phyloP scores from a whole-genome alignment of 345 rosid species.

The Erysimum cheiranthoides region DNA sequence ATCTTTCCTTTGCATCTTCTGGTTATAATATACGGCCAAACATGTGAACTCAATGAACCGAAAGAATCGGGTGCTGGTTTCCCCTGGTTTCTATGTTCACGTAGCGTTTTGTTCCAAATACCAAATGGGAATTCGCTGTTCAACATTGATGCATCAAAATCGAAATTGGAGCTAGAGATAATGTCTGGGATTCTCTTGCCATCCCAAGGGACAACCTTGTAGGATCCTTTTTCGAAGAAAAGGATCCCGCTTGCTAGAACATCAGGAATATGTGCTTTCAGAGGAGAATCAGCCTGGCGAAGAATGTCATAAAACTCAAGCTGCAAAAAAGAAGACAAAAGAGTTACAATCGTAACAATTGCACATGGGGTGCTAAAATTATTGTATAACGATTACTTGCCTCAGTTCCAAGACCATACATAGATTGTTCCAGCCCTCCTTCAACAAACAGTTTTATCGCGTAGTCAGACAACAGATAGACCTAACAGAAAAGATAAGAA shows the following conservation, averaged over 20 bases:
- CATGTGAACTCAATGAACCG: constrained; percentile 49
- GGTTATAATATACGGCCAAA: constrained; percentile 90
- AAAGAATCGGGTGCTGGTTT: constrained; percentile 46
- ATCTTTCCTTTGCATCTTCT: constrained; percentile 92
- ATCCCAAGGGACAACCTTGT: constrained; percentile 76
- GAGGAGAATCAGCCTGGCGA: constrained; percentile 56
- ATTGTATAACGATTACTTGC: constrained; percentile 43
- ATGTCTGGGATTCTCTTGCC: constrained; percentile 82
- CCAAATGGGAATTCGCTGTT: constrained; percentile 69
- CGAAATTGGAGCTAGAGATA: constrained; percentile 55
- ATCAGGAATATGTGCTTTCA: constrained; percentile 73
- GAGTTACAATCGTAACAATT: constrained; percentile 38
- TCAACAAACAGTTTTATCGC: constrained; percentile 85
- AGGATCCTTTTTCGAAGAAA: constrained; percentile 68
- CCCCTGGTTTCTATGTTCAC: constrained; percentile 62
- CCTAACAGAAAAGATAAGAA: constrained; percentile 55
- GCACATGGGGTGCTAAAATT: constrained; percentile 18
- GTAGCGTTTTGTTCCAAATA: constrained; percentile 75
- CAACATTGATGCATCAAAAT: constrained; percentile 48
- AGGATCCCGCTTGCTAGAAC: constrained; percentile 81
- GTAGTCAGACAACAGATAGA: constrained; percentile 72
- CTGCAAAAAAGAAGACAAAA: constrained; percentile 55
- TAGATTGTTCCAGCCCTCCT: constrained; percentile 78
- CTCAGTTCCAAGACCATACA: constrained; percentile 92
- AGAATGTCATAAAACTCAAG: constrained; percentile 79